phyloP scores from a whole-genome alignment of 345 rosid genomes.

The Sonneratia caseolaris region DNA sequence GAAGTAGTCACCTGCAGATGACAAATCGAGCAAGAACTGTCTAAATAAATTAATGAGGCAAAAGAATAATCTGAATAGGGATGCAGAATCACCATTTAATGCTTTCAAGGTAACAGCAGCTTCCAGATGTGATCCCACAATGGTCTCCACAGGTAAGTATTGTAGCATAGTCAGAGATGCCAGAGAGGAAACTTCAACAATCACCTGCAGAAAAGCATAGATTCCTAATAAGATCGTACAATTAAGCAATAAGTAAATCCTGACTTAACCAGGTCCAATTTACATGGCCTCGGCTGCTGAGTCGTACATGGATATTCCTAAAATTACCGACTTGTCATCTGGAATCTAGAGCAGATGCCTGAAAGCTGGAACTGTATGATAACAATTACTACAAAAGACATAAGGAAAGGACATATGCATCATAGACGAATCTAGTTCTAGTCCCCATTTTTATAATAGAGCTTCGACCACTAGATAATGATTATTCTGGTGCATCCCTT shows the following conservation, averaged over 20 bases:
- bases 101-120: constrained; percentile 82
- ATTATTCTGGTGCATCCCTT: not conserved
- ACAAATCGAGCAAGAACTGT: constrained; percentile 13
- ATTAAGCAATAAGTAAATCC: not conserved
- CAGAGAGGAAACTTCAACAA: constrained; percentile 71
- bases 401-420: too few species aligned
- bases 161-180: constrained; percentile 70
- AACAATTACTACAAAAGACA: too few species aligned
- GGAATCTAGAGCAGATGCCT: not conserved
- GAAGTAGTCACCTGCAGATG: constrained; percentile 53
- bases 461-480: not conserved
- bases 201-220: constrained; percentile 33
- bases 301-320: not conserved
- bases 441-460: not conserved
- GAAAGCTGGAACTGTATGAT: too few species aligned
- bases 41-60: constrained; percentile 13
- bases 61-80: constrained; percentile 16
- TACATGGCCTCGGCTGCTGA: not conserved
- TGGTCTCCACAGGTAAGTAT: constrained; percentile 72
- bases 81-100: constrained; percentile 43
- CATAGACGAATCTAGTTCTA: not conserved
- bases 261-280: not conserved
- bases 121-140: constrained; percentile 66
- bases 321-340: not conserved
- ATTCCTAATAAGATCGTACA: constrained; percentile 6